Conservation (phyloP, 2,329 filamentous ascomycete species). For the Aureobasidium lini region DNA sequence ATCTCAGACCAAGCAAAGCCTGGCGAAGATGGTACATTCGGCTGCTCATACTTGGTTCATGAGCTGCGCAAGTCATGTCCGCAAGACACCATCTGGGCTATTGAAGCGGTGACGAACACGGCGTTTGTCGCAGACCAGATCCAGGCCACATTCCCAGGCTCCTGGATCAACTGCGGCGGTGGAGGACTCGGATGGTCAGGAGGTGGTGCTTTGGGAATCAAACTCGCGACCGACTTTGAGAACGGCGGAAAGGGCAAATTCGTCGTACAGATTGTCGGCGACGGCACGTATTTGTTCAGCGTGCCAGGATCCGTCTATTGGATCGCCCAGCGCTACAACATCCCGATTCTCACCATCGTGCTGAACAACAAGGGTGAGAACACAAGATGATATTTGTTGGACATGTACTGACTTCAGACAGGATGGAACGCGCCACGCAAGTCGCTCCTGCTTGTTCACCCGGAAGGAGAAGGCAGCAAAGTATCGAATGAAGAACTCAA, state of each 20-base stretch:
- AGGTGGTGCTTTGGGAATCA: conserved; percentile 66
- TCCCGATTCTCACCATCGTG: conserved; percentile 59
- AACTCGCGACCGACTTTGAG: conserved; percentile 55
- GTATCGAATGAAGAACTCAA: conserved; percentile 58
- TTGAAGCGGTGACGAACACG: conserved; percentile 72
- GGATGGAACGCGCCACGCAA: conserved; percentile 60
- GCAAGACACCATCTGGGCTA: conserved; percentile 61
- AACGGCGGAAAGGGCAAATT: conserved; percentile 49
- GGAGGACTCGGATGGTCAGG: conserved; percentile 77
- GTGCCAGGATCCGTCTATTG: conserved; percentile 61
- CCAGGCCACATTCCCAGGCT: conserved; percentile 58
- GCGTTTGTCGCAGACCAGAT: conserved; percentile 63
- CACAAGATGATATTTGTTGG: not conserved
- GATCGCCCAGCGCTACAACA: conserved; percentile 59
- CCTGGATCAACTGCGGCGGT: conserved; percentile 75
- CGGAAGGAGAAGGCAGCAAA: conserved; percentile 53
- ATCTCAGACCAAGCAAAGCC: conserved; percentile 55
- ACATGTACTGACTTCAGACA: conserved; percentile 16
- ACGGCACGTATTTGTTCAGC: conserved; percentile 60
- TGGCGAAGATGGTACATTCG: conserved; percentile 54
- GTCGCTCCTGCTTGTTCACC: conserved; percentile 58
- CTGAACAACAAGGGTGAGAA: conserved; percentile 55
- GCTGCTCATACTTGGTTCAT: conserved; percentile 49
- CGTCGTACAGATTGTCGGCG: conserved; percentile 58
- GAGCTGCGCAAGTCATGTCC: conserved; percentile 52